Evolutionary conservation across 768 basidiomycete species (phyloP).

Genomic region (Russula sp.): DNA sequence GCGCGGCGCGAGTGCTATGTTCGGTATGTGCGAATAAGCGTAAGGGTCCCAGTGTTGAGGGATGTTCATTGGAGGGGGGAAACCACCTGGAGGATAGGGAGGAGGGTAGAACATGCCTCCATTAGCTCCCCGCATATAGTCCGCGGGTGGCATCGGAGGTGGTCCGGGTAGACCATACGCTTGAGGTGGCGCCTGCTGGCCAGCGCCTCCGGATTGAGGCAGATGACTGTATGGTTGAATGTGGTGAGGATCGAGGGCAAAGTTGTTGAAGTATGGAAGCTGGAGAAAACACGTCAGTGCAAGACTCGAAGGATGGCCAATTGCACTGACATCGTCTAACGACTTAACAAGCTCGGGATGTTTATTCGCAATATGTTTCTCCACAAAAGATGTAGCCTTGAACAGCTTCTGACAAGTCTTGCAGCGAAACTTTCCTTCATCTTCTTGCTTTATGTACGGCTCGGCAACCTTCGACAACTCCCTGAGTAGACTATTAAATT

Average conservation of each 20-base stretch:
- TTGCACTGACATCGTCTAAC: conserved; percentile 69
- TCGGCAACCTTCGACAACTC: conserved; percentile 77
- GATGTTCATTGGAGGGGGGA: conserved; percentile 31
- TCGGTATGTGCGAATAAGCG: conserved; percentile 37
- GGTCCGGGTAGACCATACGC: conserved; percentile 76
- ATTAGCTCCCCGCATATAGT: conserved; percentile 30
- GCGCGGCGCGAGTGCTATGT: conserved; percentile 36
- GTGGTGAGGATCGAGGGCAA: conserved; percentile 91
- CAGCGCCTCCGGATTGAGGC: conserved; percentile 59
- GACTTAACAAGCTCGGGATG: conserved; percentile 80
- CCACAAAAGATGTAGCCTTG: conserved; percentile 94
- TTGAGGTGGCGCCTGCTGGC: conserved; percentile 72
- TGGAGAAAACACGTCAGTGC: conserved; percentile 32
- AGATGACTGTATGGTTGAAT: conserved; percentile 82
- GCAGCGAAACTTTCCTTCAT: conserved; percentile 95
- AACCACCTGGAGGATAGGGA: conserved; percentile 44
- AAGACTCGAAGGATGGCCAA: conserved; percentile 4
- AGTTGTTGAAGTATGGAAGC: conserved; percentile 92
- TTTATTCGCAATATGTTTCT: conserved; percentile 96
- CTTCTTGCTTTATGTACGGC: conserved; percentile 86
- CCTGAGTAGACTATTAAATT: conserved; percentile 38
- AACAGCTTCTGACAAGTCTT: conserved; percentile 96
- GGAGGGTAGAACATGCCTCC: conserved; percentile 27
- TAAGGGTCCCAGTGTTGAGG: conserved; percentile 46
- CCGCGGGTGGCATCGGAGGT: conserved; percentile 32